These are phyloP conservation scores for Hypoxylon sp. DNA, from an alignment of 2,329 filamentous ascomycete genomes.

Conservation along the genomic window DNA sequence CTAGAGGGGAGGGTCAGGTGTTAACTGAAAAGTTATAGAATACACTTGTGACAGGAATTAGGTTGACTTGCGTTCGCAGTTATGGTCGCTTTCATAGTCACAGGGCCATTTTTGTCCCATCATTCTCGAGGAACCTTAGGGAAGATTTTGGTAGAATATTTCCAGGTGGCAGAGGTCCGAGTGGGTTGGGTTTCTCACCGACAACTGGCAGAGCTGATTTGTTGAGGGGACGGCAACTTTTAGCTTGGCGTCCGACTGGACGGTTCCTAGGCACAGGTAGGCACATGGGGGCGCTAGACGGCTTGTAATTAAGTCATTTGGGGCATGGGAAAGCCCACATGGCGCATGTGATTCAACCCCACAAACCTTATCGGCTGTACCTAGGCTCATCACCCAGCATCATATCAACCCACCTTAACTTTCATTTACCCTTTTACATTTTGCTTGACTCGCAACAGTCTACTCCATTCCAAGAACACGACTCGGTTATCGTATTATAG, in stretches of 20 bases:
- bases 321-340: conserved; percentile 23
- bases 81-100: conserved; percentile 38
- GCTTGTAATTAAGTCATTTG: conserved; percentile 22
- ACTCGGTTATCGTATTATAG: neutral
- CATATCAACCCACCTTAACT: neutral
- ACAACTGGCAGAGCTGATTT: conserved; percentile 41
- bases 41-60: conserved; percentile 24
- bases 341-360: conserved; percentile 41
- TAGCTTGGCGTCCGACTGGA: conserved; percentile 28
- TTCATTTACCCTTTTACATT: neutral
- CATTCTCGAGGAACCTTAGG: conserved; percentile 26
- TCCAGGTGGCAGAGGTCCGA: conserved; percentile 22
- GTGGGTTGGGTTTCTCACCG: conserved; percentile 41
- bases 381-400: neutral
- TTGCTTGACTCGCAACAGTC: neutral
- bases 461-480: neutral
- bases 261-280: conserved; percentile 13
- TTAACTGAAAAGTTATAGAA: conserved; percentile 26
- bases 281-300: neutral
- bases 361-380: conserved; percentile 35
- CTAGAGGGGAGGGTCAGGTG: conserved; percentile 8
- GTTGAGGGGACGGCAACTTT: conserved; percentile 37
- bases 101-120: conserved; percentile 37
- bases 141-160: conserved; percentile 32
- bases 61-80: conserved; percentile 20